These are phyloP conservation scores for Eucalyptus melliodora DNA, from an alignment of 345 rosid species.

Conservation along the genomic window DNA sequence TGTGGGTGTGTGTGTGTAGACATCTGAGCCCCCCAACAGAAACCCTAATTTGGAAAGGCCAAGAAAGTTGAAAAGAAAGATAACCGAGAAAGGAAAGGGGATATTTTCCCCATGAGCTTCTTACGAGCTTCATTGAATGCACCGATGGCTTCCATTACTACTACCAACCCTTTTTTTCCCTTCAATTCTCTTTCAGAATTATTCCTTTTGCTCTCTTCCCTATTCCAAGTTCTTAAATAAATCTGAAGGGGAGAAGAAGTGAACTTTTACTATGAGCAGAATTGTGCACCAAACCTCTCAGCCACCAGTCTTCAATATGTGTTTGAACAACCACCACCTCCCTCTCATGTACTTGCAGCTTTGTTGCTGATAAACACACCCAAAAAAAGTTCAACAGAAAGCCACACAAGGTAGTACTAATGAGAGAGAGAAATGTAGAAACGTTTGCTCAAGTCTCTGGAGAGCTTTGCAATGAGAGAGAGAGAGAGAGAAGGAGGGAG, in stretches of 20 bases:
- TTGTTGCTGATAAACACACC: neutral
- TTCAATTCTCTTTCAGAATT: neutral
- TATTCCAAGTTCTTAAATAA: neutral
- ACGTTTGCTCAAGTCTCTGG: neutral
- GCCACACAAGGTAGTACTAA: neutral
- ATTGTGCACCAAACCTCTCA: conserved; percentile 2
- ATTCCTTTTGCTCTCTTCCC: neutral
- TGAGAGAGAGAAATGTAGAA: neutral
- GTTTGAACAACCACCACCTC: neutral
- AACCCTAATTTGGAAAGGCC: conserved; percentile 37
- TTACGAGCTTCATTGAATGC: neutral
- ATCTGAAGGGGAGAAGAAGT: neutral
- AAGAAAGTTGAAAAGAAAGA: conserved; percentile 4
- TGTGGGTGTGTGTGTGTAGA: neutral
- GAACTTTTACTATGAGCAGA: neutral
- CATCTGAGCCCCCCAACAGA: neutral
- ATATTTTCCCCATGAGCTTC: neutral
- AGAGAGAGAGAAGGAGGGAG: neutral
- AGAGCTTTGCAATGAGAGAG: neutral
- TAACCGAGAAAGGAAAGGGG: neutral
- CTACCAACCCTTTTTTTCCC: neutral
- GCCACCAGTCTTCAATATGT: neutral
- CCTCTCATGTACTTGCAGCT: neutral
- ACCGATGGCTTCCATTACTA: neutral
- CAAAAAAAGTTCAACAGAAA: neutral